Base-by-base conservation (phyloP, 805 yeast genomes). In the Starmerella etchellsii region DNA sequence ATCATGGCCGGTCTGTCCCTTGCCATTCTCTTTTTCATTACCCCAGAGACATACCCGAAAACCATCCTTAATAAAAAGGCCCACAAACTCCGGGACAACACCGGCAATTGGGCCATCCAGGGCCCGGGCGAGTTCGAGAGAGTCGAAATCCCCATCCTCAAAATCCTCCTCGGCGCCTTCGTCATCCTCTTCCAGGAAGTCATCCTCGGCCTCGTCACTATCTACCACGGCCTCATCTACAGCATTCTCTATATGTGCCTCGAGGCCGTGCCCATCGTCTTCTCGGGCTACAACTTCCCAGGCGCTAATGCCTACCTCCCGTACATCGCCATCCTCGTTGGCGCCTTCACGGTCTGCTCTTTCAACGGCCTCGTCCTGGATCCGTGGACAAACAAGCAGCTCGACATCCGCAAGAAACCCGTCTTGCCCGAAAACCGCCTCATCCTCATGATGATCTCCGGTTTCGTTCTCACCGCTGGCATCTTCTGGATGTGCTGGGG, bases 401-500 rank as follows among this genome's bases (percentile, higher is more conserved):
- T 78, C 55, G 59, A 52, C 20, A 63, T 55, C 14, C 71, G 73
- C 53, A 78, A 78, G 32, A 30, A 37, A 38, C 67, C 65, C 48
- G 76, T 76, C 1, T 69, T 79, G 13, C 94, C 95, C 0, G 95
- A 85, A 61, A 79, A 75, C 35, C 73, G 95, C 57, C 65, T 85
- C 45, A 73, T 76, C 15, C 76, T 87, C 29, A 74, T 84, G 80
- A 71, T 82, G 60, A 60, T 69, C 27, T 88, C 93, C 25, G 74
- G 78, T 19, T 48, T 79, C 37, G 56, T 69, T 6, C 82, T 85
- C 64, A 78, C 88, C 26, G 64, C 75, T 41, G 95, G 95, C 40
- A 65, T 85, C 46, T 68, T 85, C 53, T 82, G 94, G 94, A 67
- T 85, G 57, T 74, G 82, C 44, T 85, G 95, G 95, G 67, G 87